Evolutionary conservation across 208 protist genomes (phyloP), one percentile per base, ranked within the genome.

Genomic region (Tritrichomonas foetus): DNA sequence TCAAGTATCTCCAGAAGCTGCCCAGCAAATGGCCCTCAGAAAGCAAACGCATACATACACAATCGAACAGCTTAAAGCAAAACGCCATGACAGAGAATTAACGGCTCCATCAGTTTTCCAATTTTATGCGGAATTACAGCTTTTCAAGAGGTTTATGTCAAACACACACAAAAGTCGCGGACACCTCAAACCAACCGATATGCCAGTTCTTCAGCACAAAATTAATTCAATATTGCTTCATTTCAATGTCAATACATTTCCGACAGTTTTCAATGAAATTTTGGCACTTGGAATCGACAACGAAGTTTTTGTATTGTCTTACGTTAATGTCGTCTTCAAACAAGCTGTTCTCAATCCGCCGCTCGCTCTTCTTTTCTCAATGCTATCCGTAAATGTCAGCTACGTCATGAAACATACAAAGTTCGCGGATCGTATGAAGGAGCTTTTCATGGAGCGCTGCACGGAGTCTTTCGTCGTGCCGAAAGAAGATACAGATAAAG

Each of bases 281-380:
- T 57, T 44, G 16, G 33, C 47, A 53, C 78, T 89, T 57, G 78
- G 78, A 57, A 57, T 89, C 30, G 47, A 89, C 20, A 89, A 47
- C 30, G 78, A 89, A 39, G 47, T 57, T 20, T 89, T 89, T 47
- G 78, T 89, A 57, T 47, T 89, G 1, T 89, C 78, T 39, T 89
- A 44, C 30, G 78, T 89, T 27, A 89, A 89, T 57, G 78, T 89
- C 30, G 78, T 89, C 11, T 89, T 89, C 78, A 89, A 89, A 30
- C 78, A 89, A n/a, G 78, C 78, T 47, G 78, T 57, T 61, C 47
- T 89, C 33, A 89, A 89, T 57, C 78, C 78, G 57, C 16, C 27
- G 3, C 47, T 89, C 9, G 78, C 78, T 22, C 16, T 47, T 39
- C 78, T 89, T 30, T 89, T 89, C 78, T 89, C 78, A 13, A 16